These are phyloP conservation scores for Trichosanthes cucumerina DNA, from an alignment of 306 rosid species.

Conservation along the genomic window DNA sequence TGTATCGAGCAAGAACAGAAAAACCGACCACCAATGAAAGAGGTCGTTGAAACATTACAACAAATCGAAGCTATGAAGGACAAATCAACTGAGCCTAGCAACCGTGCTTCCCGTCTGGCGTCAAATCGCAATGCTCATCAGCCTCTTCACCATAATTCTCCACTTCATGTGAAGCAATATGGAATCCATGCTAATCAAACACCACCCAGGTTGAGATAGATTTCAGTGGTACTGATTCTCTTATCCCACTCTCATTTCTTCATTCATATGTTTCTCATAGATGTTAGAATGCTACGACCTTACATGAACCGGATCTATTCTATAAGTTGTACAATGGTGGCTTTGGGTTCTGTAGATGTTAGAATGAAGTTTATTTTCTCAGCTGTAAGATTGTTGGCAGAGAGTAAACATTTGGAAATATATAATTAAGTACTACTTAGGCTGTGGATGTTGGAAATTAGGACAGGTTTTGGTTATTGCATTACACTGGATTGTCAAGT, in stretches of 20 bases:
- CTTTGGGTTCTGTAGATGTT: background rate
- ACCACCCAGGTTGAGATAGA: constrained; percentile 15
- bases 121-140: constrained; percentile 29
- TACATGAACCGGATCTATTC: no score
- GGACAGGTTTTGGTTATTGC: background rate
- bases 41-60: constrained; percentile 58
- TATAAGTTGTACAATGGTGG: no score
- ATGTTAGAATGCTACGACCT: background rate
- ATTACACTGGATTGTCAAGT: background rate
- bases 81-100: constrained; percentile 33
- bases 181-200: constrained; percentile 18
- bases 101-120: constrained; percentile 19
- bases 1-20: constrained; percentile 76
- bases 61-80: constrained; percentile 45
- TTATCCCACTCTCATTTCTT: constrained; percentile 5
- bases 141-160: constrained; percentile 47
- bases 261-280: background rate
- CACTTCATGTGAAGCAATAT: constrained; percentile 31
- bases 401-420: background rate
- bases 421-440: background rate
- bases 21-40: constrained; percentile 77
- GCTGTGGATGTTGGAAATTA: background rate
- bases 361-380: background rate
- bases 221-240: background rate
- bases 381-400: background rate